Base-by-base conservation (phyloP, 345 rosid genomes). In the Cardamine chenopodiifolia region DNA sequence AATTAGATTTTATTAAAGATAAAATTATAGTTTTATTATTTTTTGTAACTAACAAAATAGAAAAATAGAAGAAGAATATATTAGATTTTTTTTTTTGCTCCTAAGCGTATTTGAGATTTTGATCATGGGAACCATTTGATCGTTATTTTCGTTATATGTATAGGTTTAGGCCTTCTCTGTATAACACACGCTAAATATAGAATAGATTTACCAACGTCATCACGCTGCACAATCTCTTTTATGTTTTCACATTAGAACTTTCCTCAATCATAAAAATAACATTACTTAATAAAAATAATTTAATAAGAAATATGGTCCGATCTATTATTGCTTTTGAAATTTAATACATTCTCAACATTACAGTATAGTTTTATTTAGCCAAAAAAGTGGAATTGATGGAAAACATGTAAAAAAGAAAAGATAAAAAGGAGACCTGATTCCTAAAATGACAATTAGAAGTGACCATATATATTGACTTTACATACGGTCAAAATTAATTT, bases 151-250 rank as follows among this genome's bases (percentile, higher is more conserved):
- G n/a, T n/a, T n/a, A n/a, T n/a, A n/a, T n/a, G n/a, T n/a, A n/a
- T n/a, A n/a, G n/a, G n/a, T n/a, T n/a, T n/a, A n/a, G n/a, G n/a
- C n/a, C n/a, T n/a, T n/a, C n/a, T n/a, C n/a, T n/a, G n/a, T n/a
- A n/a, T n/a, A n/a, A n/a, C n/a, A n/a, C n/a, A n/a, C n/a, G n/a
- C n/a, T n/a, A n/a, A n/a, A n/a, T n/a, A n/a, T n/a, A n/a, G n/a
- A n/a, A n/a, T n/a, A n/a, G 72, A 63, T 19, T 47, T 66, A 57
- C 4, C 9, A 45, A 74, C 72, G 78, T 74, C 71, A 73, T 65
- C 66, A 57, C 31, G 37, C 37, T 73, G 56, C 35, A 31, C 9
- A 29, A 54, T 20, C 32, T 73, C 13, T 54, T 40, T 40, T 37
- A 8, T 1, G 48, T 49, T 37, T 45, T 45, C 72, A 74, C 60